Evolutionary conservation across 106 monocot species (phyloP), one percentile per base, ranked within the genome.

Genomic region (Dactylorhiza incarnata): DNA sequence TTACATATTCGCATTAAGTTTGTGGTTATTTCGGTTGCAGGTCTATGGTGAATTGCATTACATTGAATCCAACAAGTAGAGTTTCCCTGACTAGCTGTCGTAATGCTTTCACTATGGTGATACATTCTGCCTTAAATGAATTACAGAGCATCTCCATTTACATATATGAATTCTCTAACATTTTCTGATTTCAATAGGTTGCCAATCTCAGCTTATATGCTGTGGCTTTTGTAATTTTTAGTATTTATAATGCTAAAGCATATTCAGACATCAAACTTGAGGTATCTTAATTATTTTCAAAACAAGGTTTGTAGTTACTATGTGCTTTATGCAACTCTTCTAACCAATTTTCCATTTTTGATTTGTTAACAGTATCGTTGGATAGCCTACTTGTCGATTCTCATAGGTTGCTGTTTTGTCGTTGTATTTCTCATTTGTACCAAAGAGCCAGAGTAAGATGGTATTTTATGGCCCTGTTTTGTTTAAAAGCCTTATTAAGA

Each of bases 81-180:
- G 95, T 95, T 77, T 75, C 95, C 9, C 89, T 95, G 79, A 83
- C 87, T 59, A 95, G 95, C 49, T 95, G 95, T 72, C 92, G 95
- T 22, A 95, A 95, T 85, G 95, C 95, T 55, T 95, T 89, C 82
- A 92, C 95, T 22, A 95, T 95, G 95, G 95, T 95, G 45, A 74
- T 71, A 45, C 59, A 25, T 47, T 44, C 3, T 53, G 10, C 9
- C 46, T 25, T 62, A 51, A 10, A 48, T 19, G 49, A 53, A 62
- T 69, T 15, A 25, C 17, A 44, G 15, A 71, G 49, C 43, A 0
- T 26, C 46, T 71, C n/a, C 54, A 54, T 67, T 17, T 10, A 43
- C 19, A 16, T 72, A 37, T 46, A 71, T 22, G 44, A 47, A 6
- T 71, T 71, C 63, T 73, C 69, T 24, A 78, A n/a, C 29, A 37